Evolutionary conservation across 192 early-diverging fungal species (phyloP), one percentile per base, ranked within the genome.

Genomic region (Coemansia sp.): DNA sequence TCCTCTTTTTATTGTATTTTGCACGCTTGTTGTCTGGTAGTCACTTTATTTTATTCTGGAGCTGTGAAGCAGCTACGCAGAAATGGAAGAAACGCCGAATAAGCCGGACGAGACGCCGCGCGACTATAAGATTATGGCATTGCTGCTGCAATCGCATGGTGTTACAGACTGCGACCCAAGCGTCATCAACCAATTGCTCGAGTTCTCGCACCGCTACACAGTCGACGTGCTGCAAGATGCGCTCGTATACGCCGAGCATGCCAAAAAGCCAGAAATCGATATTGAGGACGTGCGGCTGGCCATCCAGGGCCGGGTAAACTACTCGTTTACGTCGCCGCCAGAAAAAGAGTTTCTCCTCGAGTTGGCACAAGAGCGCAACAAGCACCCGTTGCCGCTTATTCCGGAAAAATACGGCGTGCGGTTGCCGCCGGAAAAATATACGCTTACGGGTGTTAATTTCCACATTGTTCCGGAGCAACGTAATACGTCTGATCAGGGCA

Each of bases 191-290:
- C 93, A 93, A 64, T 68, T 97, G 47, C 82, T 97, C 14, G 95
- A 99, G 79, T 96, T 97, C 76, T 87, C 91, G 44, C 91, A 97
- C 79, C 75, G 92, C 36, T 95, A 98, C 61, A 89, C 92, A 0
- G 84, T 92, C 5, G 93, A 96, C 58, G 89, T 99, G 23, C 86
- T 97, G 47, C 89, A 90, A 51, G 97, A 99, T 58, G 90, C 95
- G 17, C 84, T 93, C 52, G 74, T 90, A 11, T 96, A 93, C 81
- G 89, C 93, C 31, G 95, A 99, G 59, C 97, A 99, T 66, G 93
- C 93, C 0, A 85, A 83, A 18, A 86, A 86, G 68, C 65, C 74
- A n/a, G 90, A 92, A 31, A 81, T 97, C 28, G 86, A 89, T 53
- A 58, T 89, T 34, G 90, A 92, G 46, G 94, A 97, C 69, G 88